A percentile compares a stretch with the other conserved stretches of the same genome.
Evolutionary conservation across 2,329 filamentous ascomycete genomes (phyloP).

Genomic region (Fusarium mexicanum): DNA sequence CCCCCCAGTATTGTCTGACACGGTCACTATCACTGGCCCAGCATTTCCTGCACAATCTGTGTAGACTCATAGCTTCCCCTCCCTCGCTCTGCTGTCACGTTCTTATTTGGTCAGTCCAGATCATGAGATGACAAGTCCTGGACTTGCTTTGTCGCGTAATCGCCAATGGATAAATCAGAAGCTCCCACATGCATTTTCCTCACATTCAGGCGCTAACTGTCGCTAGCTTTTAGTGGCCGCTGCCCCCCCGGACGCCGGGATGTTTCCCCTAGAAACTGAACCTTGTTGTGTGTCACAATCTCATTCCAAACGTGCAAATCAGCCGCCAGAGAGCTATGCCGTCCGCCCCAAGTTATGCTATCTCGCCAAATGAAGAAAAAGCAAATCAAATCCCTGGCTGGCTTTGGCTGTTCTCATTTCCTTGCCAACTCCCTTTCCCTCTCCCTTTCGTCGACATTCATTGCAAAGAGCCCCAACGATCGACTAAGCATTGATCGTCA

Average conservation of each 20-base stretch:
- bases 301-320: constrained; percentile 16
- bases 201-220: constrained; percentile 24
- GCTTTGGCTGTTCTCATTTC: constrained; percentile 12
- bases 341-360: constrained; percentile 1
- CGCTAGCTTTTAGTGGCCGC: constrained; percentile 35
- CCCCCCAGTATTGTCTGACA: constrained; percentile 12
- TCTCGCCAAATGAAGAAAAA: constrained; percentile 17
- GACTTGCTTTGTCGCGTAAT: not conserved
- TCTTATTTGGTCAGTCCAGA: constrained; percentile 16
- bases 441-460: not conserved
- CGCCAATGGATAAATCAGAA: constrained; percentile 24
- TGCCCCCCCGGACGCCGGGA: constrained; percentile 24
- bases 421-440: constrained; percentile 22
- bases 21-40: constrained; percentile 15
- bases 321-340: constrained; percentile 9
- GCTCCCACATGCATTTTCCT: constrained; percentile 9
- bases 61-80: constrained; percentile 10
- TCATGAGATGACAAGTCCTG: constrained; percentile 9
- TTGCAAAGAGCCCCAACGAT: constrained; percentile 29
- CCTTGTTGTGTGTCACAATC: constrained; percentile 10
- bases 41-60: constrained; percentile 3
- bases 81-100: constrained; percentile 25
- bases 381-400: constrained; percentile 22
- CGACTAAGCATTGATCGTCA: constrained; percentile 22
- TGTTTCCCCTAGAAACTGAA: constrained; percentile 17